A percentile compares a stretch with the other conserved stretches of the same genome.
Evolutionary conservation across 768 basidiomycete species (phyloP).

Genomic region (Rhodotorula babjevae): DNA sequence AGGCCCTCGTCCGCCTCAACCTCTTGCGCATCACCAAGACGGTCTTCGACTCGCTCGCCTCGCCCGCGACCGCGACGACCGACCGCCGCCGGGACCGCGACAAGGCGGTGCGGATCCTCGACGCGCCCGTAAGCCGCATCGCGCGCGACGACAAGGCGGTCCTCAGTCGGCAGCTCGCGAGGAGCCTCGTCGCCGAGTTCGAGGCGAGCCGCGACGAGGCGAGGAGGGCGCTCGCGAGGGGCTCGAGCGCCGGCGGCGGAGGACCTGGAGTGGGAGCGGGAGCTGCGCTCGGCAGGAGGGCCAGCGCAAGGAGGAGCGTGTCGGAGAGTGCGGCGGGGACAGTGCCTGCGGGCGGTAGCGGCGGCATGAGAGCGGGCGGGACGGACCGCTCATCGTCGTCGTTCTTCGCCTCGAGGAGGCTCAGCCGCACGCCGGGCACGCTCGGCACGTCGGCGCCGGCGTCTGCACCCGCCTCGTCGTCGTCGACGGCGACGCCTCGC

Average conservation of each 20-base stretch:
- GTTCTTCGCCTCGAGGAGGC: too few species aligned
- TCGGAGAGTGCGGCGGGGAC: not conserved
- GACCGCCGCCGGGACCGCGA: conserved; percentile 15
- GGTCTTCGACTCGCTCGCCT: conserved; percentile 61
- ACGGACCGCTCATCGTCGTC: not conserved
- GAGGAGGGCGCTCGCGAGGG: not conserved
- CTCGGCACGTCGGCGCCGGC: too few species aligned
- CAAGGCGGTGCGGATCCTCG: conserved; percentile 31
- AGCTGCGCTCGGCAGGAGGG: too few species aligned
- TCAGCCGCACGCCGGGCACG: too few species aligned
- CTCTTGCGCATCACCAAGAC: conserved; percentile 76
- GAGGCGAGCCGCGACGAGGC: not conserved
- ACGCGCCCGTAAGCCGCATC: conserved; percentile 64
- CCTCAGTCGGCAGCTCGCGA: conserved; percentile 77
- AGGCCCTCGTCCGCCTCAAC: conserved; percentile 85
- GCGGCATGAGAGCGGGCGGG: not conserved
- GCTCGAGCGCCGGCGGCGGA: too few species aligned
- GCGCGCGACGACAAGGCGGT: conserved; percentile 84
- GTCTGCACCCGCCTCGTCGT: too few species aligned
- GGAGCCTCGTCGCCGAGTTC: conserved; percentile 35
- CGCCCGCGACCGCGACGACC: not conserved
- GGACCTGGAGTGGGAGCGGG: too few species aligned
- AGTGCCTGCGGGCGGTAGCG: not conserved
- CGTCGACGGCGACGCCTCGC: too few species aligned
- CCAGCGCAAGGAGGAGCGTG: not conserved